Base-by-base conservation (phyloP, 2,329 filamentous ascomycete species). In the Hymenoscyphus infarciens region DNA sequence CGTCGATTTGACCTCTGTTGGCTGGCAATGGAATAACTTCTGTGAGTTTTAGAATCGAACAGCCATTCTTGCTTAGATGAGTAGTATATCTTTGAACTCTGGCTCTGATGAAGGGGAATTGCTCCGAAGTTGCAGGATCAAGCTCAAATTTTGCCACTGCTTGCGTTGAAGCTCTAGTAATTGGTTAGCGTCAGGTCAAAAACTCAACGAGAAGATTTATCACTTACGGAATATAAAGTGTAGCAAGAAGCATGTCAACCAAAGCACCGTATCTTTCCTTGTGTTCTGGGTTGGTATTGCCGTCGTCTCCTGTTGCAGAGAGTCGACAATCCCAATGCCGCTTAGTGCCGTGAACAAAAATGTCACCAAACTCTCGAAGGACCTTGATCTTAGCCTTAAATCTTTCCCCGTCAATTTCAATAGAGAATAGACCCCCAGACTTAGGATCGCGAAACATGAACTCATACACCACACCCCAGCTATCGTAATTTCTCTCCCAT, bases 281-380 rank as follows among this genome's bases (percentile, higher is more conserved):
- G 19, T 52, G 22, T 4, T 25, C 19, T 11, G 45, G 45, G 25
- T 52, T 52, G 45, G 45, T 52, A 52, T 52, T 22, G 45, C 45
- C 45, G 19, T 52, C 45, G 10, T 52, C 19, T 25, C 71, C 70
- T 19, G 56, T 62, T 6, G 66, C 69, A 33, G 49, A 45, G 16
- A 74, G 61, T 19, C 63, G 62, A n/a, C 69, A 68, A 61, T 75
- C 73, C 72, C 72, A 74, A 10, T 68, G 63, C 56, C 72, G 63
- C 63, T 65, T 68, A 7, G 67, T 68, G 31, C 73, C 71, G 63
- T 75, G 72, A 6, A 73, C 59, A 60, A 69, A 68, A 6, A 74
- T 62, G 11, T 45, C 56, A 2, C 71, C 72, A 22, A 71, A 63
- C 0, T 64, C 56, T 11, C 53, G 62, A 15, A 39, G 52, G 10